Evolutionary conservation across 106 monocot species (phyloP).

Genomic region (Phalaenopsis equestris): DNA sequence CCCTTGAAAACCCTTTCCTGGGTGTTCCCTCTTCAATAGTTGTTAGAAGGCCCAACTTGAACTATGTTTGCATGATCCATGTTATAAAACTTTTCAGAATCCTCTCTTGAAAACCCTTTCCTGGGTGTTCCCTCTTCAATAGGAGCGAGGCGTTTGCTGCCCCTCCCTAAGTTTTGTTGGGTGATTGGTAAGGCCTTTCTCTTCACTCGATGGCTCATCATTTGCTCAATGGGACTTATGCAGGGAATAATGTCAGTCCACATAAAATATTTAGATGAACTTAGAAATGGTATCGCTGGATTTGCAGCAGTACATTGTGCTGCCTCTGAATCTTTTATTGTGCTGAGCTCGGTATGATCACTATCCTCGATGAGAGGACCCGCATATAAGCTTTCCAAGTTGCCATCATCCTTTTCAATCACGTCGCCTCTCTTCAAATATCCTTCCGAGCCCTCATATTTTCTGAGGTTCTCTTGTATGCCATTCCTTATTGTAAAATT

Average conservation of each 20-base stretch:
- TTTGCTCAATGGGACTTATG: slow-evolving; percentile 54
- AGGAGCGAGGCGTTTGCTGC: slow-evolving; percentile 17
- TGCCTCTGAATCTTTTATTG: background rate
- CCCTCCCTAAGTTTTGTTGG: slow-evolving; percentile 11
- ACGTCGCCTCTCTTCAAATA: background rate
- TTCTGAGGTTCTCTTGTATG: background rate
- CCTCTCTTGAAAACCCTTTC: slow-evolving; percentile 29
- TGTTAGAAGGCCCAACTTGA: slow-evolving; percentile 30
- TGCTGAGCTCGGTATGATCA: background rate
- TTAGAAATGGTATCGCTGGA: slow-evolving; percentile 13
- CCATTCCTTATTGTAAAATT: slow-evolving; percentile 9
- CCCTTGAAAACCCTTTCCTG: too few species aligned
- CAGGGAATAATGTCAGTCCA: slow-evolving; percentile 57
- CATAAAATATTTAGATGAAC: slow-evolving; percentile 26
- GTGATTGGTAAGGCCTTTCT: slow-evolving; percentile 9
- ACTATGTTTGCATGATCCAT: slow-evolving; percentile 38
- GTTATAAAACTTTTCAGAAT: slow-evolving; percentile 68
- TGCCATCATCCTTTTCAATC: background rate
- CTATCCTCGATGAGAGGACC: background rate
- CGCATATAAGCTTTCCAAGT: background rate
- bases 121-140: slow-evolving; percentile 28
- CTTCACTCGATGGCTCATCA: slow-evolving; percentile 75
- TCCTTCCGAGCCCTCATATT: slow-evolving; percentile 3
- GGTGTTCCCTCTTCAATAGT: too few species aligned
- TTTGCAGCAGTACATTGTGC: background rate